Base-by-base conservation (phyloP, 495 filamentous ascomycete genomes). In the Cryomyces antarcticus region DNA sequence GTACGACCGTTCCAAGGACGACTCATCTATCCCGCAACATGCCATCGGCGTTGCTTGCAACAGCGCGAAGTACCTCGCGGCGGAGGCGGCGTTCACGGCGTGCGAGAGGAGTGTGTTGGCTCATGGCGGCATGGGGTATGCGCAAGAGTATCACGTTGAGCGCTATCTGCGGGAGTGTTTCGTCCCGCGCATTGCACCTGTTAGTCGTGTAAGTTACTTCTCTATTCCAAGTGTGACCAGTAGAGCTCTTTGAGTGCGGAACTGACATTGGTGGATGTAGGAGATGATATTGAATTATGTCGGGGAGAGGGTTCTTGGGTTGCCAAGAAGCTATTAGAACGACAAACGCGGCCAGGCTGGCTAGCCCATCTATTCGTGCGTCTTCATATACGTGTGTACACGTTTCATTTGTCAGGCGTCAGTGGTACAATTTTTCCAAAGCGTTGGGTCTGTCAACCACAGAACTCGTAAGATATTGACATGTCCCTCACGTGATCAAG, bases 211-310 rank as follows among this genome's bases (percentile, higher is more conserved):
- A 43, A 59, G 56, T 52, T 5, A 47, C 12, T 24, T 9, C 37
- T 17, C n/a, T 39, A 3, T 17, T 41, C 29, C 7, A 9, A 7
- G 3, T 7, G 24, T 42, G 1, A 37, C 7, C 34, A 35, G 30
- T 7, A 46, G 12, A 24, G 6, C 11, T 31, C 6, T 9, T 33
- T 2, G 37, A 9, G 12, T 30, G 7, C 12, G 7, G 12, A 34
- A 37, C 33, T 42, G 36, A 41, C 45, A 34, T 48, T 12, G n/a
- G 1, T 28, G 28, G 33, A 31, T 49, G 34, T 41, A 60, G 47
- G 81, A 85, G 60, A 85, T 84, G 81, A 79, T 86, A 41, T 56
- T 82, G 64, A 83, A 82, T 46, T 84, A 73, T 50, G 68, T 86
- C n/a, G 71, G 70, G 24, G 79, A 88, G 58, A 81, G 75, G 58